Evolutionary conservation across 148 eudicot species (phyloP).

Genomic region (Nepenthes gracilis): DNA sequence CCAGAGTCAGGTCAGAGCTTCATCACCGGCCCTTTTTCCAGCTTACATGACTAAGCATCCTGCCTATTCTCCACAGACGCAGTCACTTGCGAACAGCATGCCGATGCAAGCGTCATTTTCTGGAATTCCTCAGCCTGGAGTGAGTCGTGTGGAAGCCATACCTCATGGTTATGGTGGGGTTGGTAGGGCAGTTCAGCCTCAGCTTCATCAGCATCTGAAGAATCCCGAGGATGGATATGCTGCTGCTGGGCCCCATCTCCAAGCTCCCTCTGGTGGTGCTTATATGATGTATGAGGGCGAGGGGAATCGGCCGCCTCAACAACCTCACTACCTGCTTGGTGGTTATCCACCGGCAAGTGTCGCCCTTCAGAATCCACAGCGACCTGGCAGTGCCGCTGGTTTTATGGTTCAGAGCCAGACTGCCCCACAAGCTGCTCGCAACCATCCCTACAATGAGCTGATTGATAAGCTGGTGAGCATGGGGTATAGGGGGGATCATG

Average conservation of each 20-base stretch:
- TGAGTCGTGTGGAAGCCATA: slow-evolving; percentile 33
- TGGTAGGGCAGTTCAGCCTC: slow-evolving; percentile 43
- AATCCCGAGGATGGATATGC: slow-evolving; percentile 56
- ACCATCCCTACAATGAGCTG: slow-evolving; percentile 81
- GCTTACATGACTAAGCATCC: slow-evolving; percentile 54
- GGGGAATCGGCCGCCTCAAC: slow-evolving; percentile 43
- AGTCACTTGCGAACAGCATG: slow-evolving; percentile 47
- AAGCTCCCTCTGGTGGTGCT: slow-evolving; percentile 45
- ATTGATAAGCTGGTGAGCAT: slow-evolving; percentile 84
- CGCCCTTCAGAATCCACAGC: slow-evolving; percentile 32
- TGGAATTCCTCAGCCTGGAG: slow-evolving; percentile 47
- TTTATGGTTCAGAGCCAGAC: slow-evolving; percentile 26
- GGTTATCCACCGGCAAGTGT: slow-evolving; percentile 46
- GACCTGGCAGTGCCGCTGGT: slow-evolving; percentile 25
- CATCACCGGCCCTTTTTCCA: slow-evolving; percentile 46
- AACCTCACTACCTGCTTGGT: slow-evolving; percentile 45
- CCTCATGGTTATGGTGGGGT: slow-evolving; percentile 60
- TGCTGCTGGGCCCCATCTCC: slow-evolving; percentile 44
- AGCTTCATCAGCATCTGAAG: slow-evolving; percentile 49
- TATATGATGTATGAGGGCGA: slow-evolving; percentile 67
- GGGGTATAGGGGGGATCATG: slow-evolving; percentile 94
- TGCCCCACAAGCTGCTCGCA: slow-evolving; percentile 52
- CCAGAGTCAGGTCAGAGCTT: slow-evolving; percentile 40
- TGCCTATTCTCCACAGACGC: slow-evolving; percentile 43
- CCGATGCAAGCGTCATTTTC: slow-evolving; percentile 65